These are phyloP conservation scores for Nephelium lappaceum DNA, from an alignment of 345 rosid species.

Conservation along the genomic window DNA sequence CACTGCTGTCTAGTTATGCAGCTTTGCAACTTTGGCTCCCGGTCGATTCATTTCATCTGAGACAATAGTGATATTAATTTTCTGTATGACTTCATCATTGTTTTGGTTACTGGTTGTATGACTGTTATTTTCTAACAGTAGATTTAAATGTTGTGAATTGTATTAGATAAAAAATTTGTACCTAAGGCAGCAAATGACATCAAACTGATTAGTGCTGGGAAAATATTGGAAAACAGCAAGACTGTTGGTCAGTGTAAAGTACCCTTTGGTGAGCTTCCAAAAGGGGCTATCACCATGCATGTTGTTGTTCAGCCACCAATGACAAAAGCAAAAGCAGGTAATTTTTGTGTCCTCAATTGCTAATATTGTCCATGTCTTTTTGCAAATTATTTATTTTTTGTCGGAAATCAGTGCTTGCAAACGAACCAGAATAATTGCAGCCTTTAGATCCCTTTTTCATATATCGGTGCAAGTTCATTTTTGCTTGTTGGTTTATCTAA, in stretches of 20 bases:
- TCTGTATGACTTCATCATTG: background rate
- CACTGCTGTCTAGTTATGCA: background rate
- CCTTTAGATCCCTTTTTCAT: background rate
- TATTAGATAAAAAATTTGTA: slow-evolving; percentile 65
- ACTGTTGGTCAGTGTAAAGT: slow-evolving; percentile 84
- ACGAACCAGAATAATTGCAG: background rate
- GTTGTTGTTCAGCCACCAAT: slow-evolving; percentile 87
- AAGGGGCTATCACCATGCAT: slow-evolving; percentile 85
- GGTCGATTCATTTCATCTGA: background rate
- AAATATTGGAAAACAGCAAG: slow-evolving; percentile 80
- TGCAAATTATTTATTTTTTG: background rate
- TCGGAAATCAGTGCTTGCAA: background rate
- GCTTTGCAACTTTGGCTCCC: background rate
- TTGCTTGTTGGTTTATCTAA: slow-evolving; percentile 11
- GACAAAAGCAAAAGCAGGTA: slow-evolving; percentile 80
- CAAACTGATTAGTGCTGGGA: slow-evolving; percentile 89
- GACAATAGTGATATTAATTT: background rate
- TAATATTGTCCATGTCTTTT: background rate
- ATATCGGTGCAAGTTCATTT: background rate
- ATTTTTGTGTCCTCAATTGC: background rate
- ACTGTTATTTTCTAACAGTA: background rate
- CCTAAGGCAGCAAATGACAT: slow-evolving; percentile 87
- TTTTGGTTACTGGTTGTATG: background rate
- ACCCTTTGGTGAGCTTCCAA: slow-evolving; percentile 78
- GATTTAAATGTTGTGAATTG: slow-evolving; percentile 16